phyloP scores from a whole-genome alignment of 257 asterid genomes.

The Osmanthus fragrans region DNA sequence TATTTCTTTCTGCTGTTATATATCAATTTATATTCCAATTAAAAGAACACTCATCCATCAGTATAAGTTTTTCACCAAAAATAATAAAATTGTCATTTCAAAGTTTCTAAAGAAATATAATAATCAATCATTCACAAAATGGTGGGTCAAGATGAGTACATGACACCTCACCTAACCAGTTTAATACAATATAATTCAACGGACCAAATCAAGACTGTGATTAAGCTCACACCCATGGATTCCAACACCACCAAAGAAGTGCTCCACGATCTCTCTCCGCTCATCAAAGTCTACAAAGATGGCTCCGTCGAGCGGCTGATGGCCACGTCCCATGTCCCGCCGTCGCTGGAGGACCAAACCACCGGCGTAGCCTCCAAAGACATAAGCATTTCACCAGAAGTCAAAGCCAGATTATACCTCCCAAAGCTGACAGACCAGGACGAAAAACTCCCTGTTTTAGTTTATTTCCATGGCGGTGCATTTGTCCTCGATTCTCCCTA shows the following conservation, averaged over 20 bases:
- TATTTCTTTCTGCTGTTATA: no score
- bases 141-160: no score
- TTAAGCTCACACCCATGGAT: slow-evolving; percentile 5
- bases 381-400: slow-evolving; percentile 22
- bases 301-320: slow-evolving; percentile 26
- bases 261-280: slow-evolving; percentile 23
- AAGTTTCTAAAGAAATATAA: no score
- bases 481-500: slow-evolving; percentile 36
- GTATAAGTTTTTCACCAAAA: no score
- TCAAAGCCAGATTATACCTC: slow-evolving; percentile 42
- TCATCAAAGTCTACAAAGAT: slow-evolving; percentile 30
- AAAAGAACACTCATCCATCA: no score
- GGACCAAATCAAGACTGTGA: no score
- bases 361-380: slow-evolving; percentile 44
- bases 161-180: no score
- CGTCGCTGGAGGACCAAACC: slow-evolving; percentile 32
- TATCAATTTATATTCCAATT: no score
- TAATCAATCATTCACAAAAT: no score
- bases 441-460: slow-evolving; percentile 33
- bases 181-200: no score
- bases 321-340: slow-evolving; percentile 19
- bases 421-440: slow-evolving; percentile 23
- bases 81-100: no score
- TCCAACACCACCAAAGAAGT: slow-evolving; percentile 4
- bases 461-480: slow-evolving; percentile 46